Evolutionary conservation across 1,284 basidiomycete species (phyloP), one percentile per base, ranked within the genome.

Genomic region (Sanguinoderma infundibulare): DNA sequence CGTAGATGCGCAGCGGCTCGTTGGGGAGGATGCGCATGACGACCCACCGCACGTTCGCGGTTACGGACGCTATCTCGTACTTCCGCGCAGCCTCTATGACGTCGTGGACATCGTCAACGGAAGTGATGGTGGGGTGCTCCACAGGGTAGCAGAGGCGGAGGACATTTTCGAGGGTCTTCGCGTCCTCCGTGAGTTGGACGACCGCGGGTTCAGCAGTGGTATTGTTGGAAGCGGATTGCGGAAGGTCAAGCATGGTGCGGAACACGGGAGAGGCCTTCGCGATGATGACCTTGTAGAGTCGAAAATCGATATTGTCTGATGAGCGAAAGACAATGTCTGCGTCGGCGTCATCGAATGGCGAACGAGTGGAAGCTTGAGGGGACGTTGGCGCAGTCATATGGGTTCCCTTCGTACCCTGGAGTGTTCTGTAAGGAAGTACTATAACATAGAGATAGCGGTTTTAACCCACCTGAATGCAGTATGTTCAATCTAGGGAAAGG

Each of bases 131-230:
- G 1, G 77, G 73, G 39, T 83, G 28, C 12, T 57, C 44, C 12
- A 61, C 46, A 28, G 67, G 63, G 47, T 60, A 65, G 51, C 53
- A 53, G 20, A 88, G 82, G 55, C 80, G 79, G 9, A 88, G 75
- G 5, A 89, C 69, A 10, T 74, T 69, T 60, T 86, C 81, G 35
- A 88, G 76, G 0, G 80, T 82, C 28, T 73, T 62, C 3, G 77
- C 70, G 40, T 83, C 80, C 64, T 87, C 86, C 3, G 61, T 42
- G 24, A 64, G 42, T 15, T 39, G 6, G n/a, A 64, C 53, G 22
- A 60, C 46, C 9, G 55, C 57, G n/a, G 55, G 47, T n/a, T 53
- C 28, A 20, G n/a, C 40, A 0, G 24, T 12, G 36, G 30, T 3
- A 17, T 8, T n/a, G 14, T 2, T 17, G 35, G 26, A 2, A 0